Percentiles rank a stretch among this genome's conserved stretches.
phyloP scores from a whole-genome alignment of 352 stramenopile species.

The Saprolegnia parasitica region DNA sequence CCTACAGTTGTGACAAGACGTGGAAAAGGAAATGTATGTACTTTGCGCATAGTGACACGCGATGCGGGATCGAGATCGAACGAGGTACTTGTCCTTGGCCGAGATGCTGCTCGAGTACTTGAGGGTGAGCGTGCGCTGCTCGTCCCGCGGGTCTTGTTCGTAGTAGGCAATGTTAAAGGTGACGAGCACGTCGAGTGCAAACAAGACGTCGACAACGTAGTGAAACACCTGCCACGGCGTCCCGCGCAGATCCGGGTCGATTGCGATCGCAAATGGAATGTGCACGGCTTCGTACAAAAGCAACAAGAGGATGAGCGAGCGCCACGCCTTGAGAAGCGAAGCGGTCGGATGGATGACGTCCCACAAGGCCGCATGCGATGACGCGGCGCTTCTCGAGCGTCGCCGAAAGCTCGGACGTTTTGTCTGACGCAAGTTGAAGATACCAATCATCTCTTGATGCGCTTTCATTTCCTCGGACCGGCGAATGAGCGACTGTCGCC shows the following conservation, averaged over 20 bases:
- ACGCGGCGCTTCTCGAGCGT: not conserved
- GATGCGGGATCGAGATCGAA: constrained; percentile 39
- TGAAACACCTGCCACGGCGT: constrained; percentile 24
- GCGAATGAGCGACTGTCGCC: constrained; percentile 7
- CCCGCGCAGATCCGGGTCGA: constrained; percentile 26
- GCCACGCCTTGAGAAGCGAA: constrained; percentile 31
- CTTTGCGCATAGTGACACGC: constrained; percentile 36
- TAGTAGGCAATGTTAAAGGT: constrained; percentile 36
- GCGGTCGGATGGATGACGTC: constrained; percentile 30
- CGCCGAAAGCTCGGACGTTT: not conserved
- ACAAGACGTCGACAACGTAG: constrained; percentile 32
- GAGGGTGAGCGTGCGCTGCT: constrained; percentile 23
- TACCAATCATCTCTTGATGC: constrained; percentile 6
- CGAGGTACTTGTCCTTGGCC: constrained; percentile 36
- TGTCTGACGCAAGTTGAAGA: constrained; percentile 20
- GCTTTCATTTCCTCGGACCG: constrained; percentile 5
- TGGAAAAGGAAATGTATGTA: constrained; percentile 18
- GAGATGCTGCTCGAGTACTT: constrained; percentile 33
- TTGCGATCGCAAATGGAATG: constrained; percentile 41
- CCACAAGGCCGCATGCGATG: not conserved
- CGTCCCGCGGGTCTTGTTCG: constrained; percentile 6
- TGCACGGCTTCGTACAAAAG: constrained; percentile 36
- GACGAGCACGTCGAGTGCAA: constrained; percentile 39
- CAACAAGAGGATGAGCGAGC: constrained; percentile 31
- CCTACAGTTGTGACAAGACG: not conserved